These are phyloP conservation scores for Leishmania aethiopica DNA, from an alignment of 208 protist species.

Conservation along the genomic window DNA sequence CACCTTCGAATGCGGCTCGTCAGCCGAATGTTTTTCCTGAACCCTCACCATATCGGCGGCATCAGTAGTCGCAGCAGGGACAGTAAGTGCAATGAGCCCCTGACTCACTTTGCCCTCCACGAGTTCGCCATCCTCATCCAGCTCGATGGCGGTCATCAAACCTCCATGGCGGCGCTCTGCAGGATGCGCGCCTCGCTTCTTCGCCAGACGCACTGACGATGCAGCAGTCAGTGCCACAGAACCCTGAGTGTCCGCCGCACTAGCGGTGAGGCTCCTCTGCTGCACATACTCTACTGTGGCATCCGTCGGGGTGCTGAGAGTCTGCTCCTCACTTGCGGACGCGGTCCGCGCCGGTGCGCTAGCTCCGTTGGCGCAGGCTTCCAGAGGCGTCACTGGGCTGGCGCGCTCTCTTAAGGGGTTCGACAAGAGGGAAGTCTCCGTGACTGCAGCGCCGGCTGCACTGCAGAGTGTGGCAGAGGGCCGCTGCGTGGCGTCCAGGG, in stretches of 20 bases:
- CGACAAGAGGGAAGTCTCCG: not conserved
- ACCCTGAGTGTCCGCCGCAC: not conserved
- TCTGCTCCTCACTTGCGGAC: not conserved
- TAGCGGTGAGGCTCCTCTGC: not conserved
- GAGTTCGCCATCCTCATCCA: not conserved
- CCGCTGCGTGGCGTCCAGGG: not conserved
- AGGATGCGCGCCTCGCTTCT: not conserved
- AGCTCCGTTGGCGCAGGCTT: not conserved
- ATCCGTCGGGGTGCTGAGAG: not conserved
- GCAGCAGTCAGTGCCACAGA: not conserved
- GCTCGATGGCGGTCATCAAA: not conserved
- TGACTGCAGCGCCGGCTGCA: not conserved
- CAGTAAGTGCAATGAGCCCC: not conserved
- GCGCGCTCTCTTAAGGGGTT: not conserved
- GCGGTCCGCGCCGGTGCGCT: too few species aligned
- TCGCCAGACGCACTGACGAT: not conserved
- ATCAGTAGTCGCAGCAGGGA: not conserved
- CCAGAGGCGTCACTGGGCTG: not conserved
- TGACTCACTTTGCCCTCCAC: not conserved
- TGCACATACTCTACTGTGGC: not conserved
- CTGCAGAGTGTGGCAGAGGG: not conserved
- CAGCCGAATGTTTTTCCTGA: not conserved
- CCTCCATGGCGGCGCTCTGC: not conserved
- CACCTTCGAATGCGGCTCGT: not conserved
- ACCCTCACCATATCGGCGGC: not conserved